Base-by-base conservation (phyloP, 345 rosid genomes). In the Streptanthus diversifolius region DNA sequence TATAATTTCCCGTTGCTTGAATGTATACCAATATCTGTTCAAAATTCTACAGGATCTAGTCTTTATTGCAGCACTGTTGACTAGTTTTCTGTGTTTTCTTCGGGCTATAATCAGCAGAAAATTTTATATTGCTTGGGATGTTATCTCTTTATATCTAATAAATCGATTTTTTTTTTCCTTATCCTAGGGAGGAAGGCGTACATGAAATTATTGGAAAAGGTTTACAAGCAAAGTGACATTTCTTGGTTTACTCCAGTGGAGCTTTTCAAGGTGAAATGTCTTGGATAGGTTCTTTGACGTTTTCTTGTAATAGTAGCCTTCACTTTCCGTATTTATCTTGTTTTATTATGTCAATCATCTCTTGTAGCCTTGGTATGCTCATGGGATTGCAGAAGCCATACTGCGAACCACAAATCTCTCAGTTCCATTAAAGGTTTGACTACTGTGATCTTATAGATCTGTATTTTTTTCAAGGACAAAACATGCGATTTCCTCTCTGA, bases 241-340 rank as follows among this genome's bases (percentile, higher is more conserved):
- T 80, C 99, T 66, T 95, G 99, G 99, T 95, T 91, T 83, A 95
- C 99, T 56, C 99, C 99, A 8, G 96, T 91, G 32, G 99, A 95
- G 87, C 96, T 95, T 52, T 95, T 91, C 74, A 95, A 91, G 99
- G 99, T 89, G 75, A 56, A 51, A 33, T 70, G 37, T 29, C 30
- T 1, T 22, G 0, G 32, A 68, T 43, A 1, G 0, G 1, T 52
- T 51, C 54, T 17, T 40, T 64, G 54, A 3, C 63, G 19, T 33
- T 36, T 43, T 25, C 18, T 25, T 45, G 24, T 47, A 55, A 47
- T 17, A 44, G 25, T 21, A 52, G 58, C 59, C 14, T 35, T 68
- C 69, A 55, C 47, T 1, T 35, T 3, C 22, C 3, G 17, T 39
- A 1, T 15, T 21, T 44, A 44, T 44, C 48, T 10, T 55, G 11